A percentile compares a stretch with the other conserved stretches of the same genome.
Conservation (phyloP, 441 rosid genomes). For the Syzygium malaccense region DNA sequence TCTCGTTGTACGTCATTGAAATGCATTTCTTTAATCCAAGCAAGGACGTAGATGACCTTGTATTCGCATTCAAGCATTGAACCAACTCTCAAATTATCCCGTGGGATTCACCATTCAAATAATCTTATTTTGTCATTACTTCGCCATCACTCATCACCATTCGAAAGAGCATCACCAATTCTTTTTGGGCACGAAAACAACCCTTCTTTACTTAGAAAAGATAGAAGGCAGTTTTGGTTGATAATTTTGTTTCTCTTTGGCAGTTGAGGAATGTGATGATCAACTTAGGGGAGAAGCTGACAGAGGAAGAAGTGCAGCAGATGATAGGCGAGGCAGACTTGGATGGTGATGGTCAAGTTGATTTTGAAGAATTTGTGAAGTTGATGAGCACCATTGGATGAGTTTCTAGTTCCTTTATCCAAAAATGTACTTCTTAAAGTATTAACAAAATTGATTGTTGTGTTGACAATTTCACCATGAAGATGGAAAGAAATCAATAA, state of each 20-base stretch:
- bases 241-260: neutral
- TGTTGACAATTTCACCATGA: no score
- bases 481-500: no score
- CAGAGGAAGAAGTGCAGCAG: conserved; percentile 76
- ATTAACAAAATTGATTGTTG: no score
- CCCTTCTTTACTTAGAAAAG: neutral
- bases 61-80: neutral
- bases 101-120: neutral
- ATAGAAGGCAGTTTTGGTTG: neutral
- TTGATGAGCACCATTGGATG: conserved; percentile 52
- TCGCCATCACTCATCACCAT: neutral
- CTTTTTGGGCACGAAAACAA: neutral
- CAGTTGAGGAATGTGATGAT: conserved; percentile 96
- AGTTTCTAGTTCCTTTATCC: neutral
- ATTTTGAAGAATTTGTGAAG: conserved; percentile 83
- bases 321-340: conserved; percentile 93
- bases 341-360: conserved; percentile 94
- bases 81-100: neutral
- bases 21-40: neutral
- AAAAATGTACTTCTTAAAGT: neutral
- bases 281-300: conserved; percentile 83
- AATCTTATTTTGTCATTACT: neutral
- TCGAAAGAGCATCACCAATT: neutral
- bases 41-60: neutral
- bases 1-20: neutral